Base-by-base conservation (phyloP, 164 flowering plant species). In the Aristolochia fimbriata region DNA sequence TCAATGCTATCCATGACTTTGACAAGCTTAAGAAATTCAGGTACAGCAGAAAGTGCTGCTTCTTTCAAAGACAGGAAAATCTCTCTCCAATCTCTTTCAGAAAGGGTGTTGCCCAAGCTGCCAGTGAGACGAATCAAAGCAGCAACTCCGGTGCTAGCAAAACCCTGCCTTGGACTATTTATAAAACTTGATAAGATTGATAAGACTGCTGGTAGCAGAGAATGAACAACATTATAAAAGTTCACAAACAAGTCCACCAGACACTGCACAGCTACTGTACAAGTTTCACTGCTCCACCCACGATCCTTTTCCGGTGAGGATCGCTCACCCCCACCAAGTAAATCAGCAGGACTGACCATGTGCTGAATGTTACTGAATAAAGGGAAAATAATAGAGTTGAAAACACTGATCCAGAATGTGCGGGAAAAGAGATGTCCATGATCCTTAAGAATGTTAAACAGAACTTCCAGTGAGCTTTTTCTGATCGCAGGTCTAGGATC, bases 401-500 rank as follows among this genome's bases (percentile, higher is more conserved):
- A 83, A 65, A 87, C 69, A 66, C 71, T 70, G n/a, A 58, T 70
- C 97, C 96, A 94, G 52, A 88, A 91, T 21, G 75, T 59, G 47
- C 71, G 77, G 17, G 99, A 83, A 71, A 94, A 94, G 43, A 85
- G 90, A 74, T 82, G 85, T 48, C 99, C 99, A 68, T 94, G 99
- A 77, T 94, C 99, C 74, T 84, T 88, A 25, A 94, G 78, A 70
- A 91, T 94, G 75, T 91, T 85, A 62, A 91, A 94, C 23, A 94
- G 92, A 55, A 94, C 96, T 81, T 94, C 96, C 74, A 94, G 71
- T 47, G 99, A 76, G 71, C 96, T 84, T 73, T 80, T 94, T 67
- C 96, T 73, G 59, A 94, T 91, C 21, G 96, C 82, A 54, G 85
- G 74, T 73, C 99, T 75, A 17, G 97, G 80, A 76, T 91, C 99